Conservation (phyloP, 306 rosid species). For the Sphenostylis stenocarpa region DNA sequence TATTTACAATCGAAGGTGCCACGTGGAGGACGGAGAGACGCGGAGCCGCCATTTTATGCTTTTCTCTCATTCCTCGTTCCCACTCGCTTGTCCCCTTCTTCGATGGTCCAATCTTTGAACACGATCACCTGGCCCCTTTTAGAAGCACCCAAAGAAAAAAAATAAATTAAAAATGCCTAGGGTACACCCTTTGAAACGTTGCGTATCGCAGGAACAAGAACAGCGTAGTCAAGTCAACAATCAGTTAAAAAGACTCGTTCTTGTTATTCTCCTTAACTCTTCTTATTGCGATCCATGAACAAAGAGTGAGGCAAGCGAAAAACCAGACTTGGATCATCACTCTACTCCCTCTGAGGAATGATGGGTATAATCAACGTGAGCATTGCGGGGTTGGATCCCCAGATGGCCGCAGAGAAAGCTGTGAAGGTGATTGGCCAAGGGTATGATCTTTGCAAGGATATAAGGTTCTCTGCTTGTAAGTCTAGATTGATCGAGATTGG, state of each 20-base stretch:
- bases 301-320: not conserved
- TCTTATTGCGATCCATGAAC: not conserved
- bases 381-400: slow-evolving; percentile 46
- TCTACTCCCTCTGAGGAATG: not conserved
- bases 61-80: slow-evolving; percentile 21
- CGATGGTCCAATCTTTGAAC: slow-evolving; percentile 36
- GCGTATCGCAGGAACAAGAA: not conserved
- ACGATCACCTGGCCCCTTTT: slow-evolving; percentile 1
- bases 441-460: slow-evolving; percentile 63
- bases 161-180: too few species aligned
- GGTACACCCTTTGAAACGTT: slow-evolving; percentile 29
- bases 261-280: not conserved
- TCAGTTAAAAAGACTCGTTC: not conserved
- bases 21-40: slow-evolving; percentile 22
- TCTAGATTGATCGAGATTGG: slow-evolving; percentile 60
- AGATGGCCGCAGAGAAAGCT: slow-evolving; percentile 70
- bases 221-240: not conserved
- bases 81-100: slow-evolving; percentile 3
- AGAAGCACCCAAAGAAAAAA: not conserved
- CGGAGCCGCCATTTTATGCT: slow-evolving; percentile 30
- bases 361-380: slow-evolving; percentile 39
- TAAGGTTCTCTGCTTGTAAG: slow-evolving; percentile 57
- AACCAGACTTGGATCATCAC: not conserved
- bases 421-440: slow-evolving; percentile 75
- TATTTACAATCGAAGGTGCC: slow-evolving; percentile 20